These are phyloP conservation scores for Lentithecium fluviatile DNA, from an alignment of 495 filamentous ascomycete species.

Conservation along the genomic window DNA sequence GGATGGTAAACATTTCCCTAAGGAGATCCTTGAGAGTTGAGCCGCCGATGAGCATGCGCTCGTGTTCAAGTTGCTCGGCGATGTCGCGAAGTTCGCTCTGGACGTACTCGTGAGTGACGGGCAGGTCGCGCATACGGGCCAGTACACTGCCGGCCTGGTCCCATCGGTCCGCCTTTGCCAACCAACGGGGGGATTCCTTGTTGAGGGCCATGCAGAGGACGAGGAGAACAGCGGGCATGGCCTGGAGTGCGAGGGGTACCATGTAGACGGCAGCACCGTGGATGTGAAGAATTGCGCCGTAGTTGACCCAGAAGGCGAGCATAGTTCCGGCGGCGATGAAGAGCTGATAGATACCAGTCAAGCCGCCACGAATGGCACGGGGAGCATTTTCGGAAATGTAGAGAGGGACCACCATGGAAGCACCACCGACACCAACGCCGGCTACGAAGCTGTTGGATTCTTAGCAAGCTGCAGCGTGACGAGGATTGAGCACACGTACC, in stretches of 20 bases:
- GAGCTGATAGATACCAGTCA: conserved; percentile 70
- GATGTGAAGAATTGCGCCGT: conserved; percentile 56
- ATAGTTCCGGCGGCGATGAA: conserved; percentile 65
- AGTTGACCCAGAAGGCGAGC: conserved; percentile 68
- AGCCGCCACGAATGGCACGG: conserved; percentile 65
- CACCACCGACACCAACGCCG: conserved; percentile 65
- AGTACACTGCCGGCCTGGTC: conserved; percentile 62
- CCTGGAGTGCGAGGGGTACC: conserved; percentile 67
- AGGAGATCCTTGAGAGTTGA: conserved; percentile 63
- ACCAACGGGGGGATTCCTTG: conserved; percentile 70
- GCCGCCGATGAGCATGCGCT: conserved; percentile 62
- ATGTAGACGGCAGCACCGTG: conserved; percentile 57
- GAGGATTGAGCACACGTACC: conserved; percentile 42
- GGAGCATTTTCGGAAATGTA: conserved; percentile 66
- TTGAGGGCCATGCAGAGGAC: conserved; percentile 58
- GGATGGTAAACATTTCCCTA: conserved; percentile 70
- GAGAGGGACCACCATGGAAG: conserved; percentile 63
- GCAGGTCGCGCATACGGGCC: conserved; percentile 52
- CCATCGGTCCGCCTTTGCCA: conserved; percentile 68
- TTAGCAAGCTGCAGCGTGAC: background rate
- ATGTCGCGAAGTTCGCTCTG: conserved; percentile 67
- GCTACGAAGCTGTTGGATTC: conserved; percentile 52
- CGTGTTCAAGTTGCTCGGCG: conserved; percentile 65
- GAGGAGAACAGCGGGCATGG: conserved; percentile 61
- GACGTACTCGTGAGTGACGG: conserved; percentile 61